phyloP scores from a whole-genome alignment of 768 basidiomycete genomes.

The Psilocybe azurescens region DNA sequence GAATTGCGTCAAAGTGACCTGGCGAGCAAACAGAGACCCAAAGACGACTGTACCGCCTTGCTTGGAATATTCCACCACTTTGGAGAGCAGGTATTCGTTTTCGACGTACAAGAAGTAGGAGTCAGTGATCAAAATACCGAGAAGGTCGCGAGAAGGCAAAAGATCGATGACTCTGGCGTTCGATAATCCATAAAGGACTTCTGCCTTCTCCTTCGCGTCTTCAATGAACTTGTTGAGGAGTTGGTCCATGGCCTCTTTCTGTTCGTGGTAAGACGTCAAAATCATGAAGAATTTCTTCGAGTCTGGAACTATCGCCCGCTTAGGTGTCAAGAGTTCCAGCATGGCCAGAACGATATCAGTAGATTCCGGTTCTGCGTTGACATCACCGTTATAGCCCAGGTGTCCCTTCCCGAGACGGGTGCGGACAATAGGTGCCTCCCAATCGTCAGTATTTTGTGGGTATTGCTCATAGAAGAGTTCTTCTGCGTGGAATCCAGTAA shows the following conservation, averaged over 20 bases:
- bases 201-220: slow-evolving; percentile 22
- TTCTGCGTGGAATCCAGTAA: slow-evolving; percentile 13
- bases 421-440: slow-evolving; percentile 31
- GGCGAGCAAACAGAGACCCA: slow-evolving; percentile 30
- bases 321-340: slow-evolving; percentile 28
- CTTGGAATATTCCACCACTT: slow-evolving; percentile 38
- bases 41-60: slow-evolving; percentile 43
- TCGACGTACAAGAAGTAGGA: slow-evolving; percentile 28
- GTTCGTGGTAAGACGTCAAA: slow-evolving; percentile 21
- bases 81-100: slow-evolving; percentile 31
- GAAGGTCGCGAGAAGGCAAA: slow-evolving; percentile 33
- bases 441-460: slow-evolving; percentile 10
- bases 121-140: slow-evolving; percentile 42
- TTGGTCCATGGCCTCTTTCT: slow-evolving; percentile 16
- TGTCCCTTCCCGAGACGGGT: slow-evolving; percentile 31
- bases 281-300: slow-evolving; percentile 31
- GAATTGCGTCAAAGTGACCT: slow-evolving; percentile 21
- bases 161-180: slow-evolving; percentile 29
- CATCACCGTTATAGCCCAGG: slow-evolving; percentile 41
- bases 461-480: slow-evolving; percentile 20
- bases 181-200: slow-evolving; percentile 25
- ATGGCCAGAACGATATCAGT: slow-evolving; percentile 37
- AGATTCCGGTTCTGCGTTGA: slow-evolving; percentile 31
- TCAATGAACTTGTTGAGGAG: slow-evolving; percentile 25
- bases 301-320: slow-evolving; percentile 13